Conservation (phyloP, 805 yeast species). For the Naumovozyma baii region DNA sequence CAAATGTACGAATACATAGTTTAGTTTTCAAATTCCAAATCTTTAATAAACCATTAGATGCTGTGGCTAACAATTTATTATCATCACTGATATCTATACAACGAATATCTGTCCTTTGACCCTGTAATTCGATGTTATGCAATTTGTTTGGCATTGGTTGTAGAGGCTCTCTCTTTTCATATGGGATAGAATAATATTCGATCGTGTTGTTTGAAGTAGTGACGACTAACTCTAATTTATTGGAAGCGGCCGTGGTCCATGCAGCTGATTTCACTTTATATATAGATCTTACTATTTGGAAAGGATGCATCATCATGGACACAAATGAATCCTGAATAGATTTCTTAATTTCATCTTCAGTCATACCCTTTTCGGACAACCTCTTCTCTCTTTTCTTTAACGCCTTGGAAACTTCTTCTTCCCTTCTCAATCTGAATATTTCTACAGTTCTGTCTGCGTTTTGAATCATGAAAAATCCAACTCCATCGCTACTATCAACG, state of each 20-base stretch:
- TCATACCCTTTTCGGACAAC: slow-evolving; percentile 57
- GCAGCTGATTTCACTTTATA: slow-evolving; percentile 55
- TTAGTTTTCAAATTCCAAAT: slow-evolving; percentile 74
- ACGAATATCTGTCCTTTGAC: slow-evolving; percentile 86
- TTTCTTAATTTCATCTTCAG: slow-evolving; percentile 48
- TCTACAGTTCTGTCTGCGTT: slow-evolving; percentile 78
- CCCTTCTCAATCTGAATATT: slow-evolving; percentile 63
- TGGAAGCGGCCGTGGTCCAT: slow-evolving; percentile 46
- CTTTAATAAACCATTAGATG: slow-evolving; percentile 81
- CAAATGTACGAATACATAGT: slow-evolving; percentile 77
- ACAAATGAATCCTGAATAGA: slow-evolving; percentile 40
- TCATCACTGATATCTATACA: slow-evolving; percentile 76
- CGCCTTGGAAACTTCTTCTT: slow-evolving; percentile 72
- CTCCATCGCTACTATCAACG: slow-evolving; percentile 19
- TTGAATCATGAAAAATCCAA: slow-evolving; percentile 50
- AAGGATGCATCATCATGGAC: slow-evolving; percentile 56
- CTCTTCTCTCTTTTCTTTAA: slow-evolving; percentile 69
- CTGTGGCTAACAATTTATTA: slow-evolving; percentile 71
- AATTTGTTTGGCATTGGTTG: slow-evolving; percentile 36
- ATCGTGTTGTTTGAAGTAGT: slow-evolving; percentile 67
- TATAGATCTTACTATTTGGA: slow-evolving; percentile 53
- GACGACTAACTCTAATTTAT: slow-evolving; percentile 50
- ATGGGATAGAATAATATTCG: slow-evolving; percentile 59
- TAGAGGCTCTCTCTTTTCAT: slow-evolving; percentile 40
- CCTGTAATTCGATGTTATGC: slow-evolving; percentile 60